Conservation (phyloP, 495 filamentous ascomycete genomes). For the Elasticomyces elasticus region DNA sequence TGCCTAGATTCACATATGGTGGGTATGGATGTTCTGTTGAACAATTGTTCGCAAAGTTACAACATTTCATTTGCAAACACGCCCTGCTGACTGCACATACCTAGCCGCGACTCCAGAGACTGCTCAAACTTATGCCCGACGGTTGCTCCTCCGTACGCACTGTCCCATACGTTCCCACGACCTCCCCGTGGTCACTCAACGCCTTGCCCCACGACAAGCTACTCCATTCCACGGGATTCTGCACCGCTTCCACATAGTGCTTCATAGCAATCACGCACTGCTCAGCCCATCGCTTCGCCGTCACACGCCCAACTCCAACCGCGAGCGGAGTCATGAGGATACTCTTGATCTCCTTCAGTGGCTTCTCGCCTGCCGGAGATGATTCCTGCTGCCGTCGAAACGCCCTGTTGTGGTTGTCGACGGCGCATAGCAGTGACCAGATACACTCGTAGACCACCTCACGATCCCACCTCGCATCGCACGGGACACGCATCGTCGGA, state of each 20-base stretch:
- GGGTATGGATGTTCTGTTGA: too few relatives aligned
- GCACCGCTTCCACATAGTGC: conserved; percentile 27
- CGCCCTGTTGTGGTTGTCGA: conserved; percentile 38
- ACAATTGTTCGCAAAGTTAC: too few relatives aligned
- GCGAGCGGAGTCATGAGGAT: conserved; percentile 43
- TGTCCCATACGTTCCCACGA: conserved; percentile 12
- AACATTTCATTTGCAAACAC: too few relatives aligned
- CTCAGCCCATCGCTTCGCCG: conserved; percentile 37
- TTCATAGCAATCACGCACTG: conserved; percentile 43
- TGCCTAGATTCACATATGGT: too few relatives aligned
- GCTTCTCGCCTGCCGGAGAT: not conserved
- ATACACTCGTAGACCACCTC: conserved; percentile 47
- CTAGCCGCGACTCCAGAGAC: too few relatives aligned
- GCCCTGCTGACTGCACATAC: too few relatives aligned
- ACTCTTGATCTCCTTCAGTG: conserved; percentile 29
- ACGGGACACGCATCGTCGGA: conserved; percentile 42
- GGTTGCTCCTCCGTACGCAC: not conserved
- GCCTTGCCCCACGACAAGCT: conserved; percentile 5
- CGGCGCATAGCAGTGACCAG: conserved; percentile 40
- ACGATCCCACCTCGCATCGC: conserved; percentile 37
- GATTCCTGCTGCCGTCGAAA: not conserved
- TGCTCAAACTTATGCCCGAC: too few relatives aligned
- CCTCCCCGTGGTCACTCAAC: conserved; percentile 4
- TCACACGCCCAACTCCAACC: conserved; percentile 38
- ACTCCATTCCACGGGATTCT: conserved; percentile 8